A percentile compares a stretch with the other conserved stretches of the same genome.
Evolutionary conservation across 345 rosid species (phyloP).

Genomic region (Rhizophora mangle): DNA sequence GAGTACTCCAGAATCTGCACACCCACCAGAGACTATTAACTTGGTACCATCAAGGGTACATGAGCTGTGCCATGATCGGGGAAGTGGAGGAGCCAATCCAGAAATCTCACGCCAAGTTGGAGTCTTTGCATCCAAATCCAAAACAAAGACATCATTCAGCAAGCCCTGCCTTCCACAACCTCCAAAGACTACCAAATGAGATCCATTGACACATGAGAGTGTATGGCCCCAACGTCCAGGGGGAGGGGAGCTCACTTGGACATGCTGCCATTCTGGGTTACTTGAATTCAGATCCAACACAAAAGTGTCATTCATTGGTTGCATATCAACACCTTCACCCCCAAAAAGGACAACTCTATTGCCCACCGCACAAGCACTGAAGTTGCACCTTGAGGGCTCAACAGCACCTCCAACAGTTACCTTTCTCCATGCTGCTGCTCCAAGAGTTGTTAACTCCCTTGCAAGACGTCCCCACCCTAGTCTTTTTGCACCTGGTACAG

Average conservation of each 20-base stretch:
- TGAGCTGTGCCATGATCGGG: slow-evolving; percentile 92
- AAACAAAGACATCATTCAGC: slow-evolving; percentile 74
- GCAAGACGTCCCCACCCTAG: slow-evolving; percentile 85
- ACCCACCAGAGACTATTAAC: slow-evolving; percentile 83
- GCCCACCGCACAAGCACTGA: slow-evolving; percentile 89
- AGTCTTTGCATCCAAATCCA: slow-evolving; percentile 81
- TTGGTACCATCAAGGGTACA: slow-evolving; percentile 92
- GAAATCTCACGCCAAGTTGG: slow-evolving; percentile 90
- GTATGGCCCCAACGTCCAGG: slow-evolving; percentile 96
- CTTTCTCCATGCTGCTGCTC: slow-evolving; percentile 89
- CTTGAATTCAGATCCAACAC: slow-evolving; percentile 73
- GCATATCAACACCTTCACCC: slow-evolving; percentile 93
- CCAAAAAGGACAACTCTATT: slow-evolving; percentile 83
- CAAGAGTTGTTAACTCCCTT: slow-evolving; percentile 81
- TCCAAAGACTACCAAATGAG: slow-evolving; percentile 79
- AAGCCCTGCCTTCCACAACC: slow-evolving; percentile 90
- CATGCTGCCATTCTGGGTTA: slow-evolving; percentile 76
- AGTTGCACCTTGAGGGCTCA: slow-evolving; percentile 88
- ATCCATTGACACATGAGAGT: slow-evolving; percentile 73
- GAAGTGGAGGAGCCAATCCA: slow-evolving; percentile 82
- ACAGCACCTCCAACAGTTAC: slow-evolving; percentile 82
- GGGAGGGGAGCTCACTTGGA: slow-evolving; percentile 85
- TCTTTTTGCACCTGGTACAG: slow-evolving; percentile 78
- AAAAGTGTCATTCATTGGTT: slow-evolving; percentile 93
- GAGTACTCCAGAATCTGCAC: slow-evolving; percentile 89